Evolutionary conservation across 441 rosid species (phyloP), one percentile per base, ranked within the genome.

Genomic region (Isatis lusitanica): DNA sequence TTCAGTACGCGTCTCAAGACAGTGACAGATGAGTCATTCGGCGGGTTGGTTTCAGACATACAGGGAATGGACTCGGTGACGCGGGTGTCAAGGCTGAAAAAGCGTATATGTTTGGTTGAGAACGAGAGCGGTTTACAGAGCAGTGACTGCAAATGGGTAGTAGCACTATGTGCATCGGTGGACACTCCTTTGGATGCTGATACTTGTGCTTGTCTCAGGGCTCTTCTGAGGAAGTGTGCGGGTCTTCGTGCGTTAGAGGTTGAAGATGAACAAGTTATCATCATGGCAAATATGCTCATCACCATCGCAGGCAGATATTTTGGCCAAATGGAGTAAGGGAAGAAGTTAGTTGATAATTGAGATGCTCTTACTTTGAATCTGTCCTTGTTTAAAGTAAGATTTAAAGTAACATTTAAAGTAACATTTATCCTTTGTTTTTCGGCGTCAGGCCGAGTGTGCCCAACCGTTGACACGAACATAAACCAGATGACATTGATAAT

Each of bases 201-300:
- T 70, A 84, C 90, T 3, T 73, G 89, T 28, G 97, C 94, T 68
- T 80, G 85, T 24, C 84, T 92, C 10, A 85, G 97, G 21, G 79
- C 84, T 68, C 77, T 90, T 68, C 84, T 92, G 18, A 85, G 97
- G 13, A 90, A 90, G 58, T 92, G 98, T 57, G 96, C 97, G 1
- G 83, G 82, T 77, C 67, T 90, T 70, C 83, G 96, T 65, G 86
- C 91, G 10, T 67, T 35, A 35, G 88, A 87, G 58, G 63, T 79
- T 24, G 96, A 90, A 59, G 93, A 92, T 66, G 94, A 94, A 70
- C 85, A 82, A n/a, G 56, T 86, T 28, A 16, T 76, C 47, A 48
- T 36, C 63, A 92, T 86, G 94, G 82, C 90, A 38, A 94, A 89
- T 72, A 88, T 94, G 57, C 80, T 94, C 30, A 89, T 84, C 63